phyloP scores from a whole-genome alignment of 2,329 filamentous ascomycete species.

The Shiraia sp. region DNA sequence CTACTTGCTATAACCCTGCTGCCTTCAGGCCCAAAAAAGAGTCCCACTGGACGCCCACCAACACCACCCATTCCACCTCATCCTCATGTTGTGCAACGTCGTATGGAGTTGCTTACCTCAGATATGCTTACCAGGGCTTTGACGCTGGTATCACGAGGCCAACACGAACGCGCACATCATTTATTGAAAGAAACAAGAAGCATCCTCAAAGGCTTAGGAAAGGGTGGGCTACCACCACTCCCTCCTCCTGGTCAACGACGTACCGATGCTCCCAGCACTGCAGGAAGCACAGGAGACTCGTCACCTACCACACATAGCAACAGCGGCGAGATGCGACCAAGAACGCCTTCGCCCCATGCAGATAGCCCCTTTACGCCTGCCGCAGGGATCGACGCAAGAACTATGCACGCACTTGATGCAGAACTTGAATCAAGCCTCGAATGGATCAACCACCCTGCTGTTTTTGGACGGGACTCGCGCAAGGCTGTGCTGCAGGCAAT shows the following conservation, averaged over 20 bases:
- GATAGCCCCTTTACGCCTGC: conserved; percentile 59
- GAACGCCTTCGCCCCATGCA: conserved; percentile 44
- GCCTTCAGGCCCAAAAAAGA: conserved; percentile 68
- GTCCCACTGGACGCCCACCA: conserved; percentile 55
- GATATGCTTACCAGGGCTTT: conserved; percentile 95
- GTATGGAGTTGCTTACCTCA: conserved; percentile 96
- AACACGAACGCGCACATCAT: conserved; percentile 92
- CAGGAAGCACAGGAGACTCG: conserved; percentile 43
- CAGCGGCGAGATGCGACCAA: conserved; percentile 37
- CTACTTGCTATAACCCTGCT: conserved; percentile 95
- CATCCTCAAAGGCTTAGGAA: conserved; percentile 93
- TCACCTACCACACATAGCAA: conserved; percentile 46
- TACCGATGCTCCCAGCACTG: conserved; percentile 46
- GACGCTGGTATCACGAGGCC: conserved; percentile 85
- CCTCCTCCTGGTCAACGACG: conserved; percentile 61
- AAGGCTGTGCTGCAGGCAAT: conserved; percentile 97
- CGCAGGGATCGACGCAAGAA: conserved; percentile 79
- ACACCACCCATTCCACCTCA: conserved; percentile 86
- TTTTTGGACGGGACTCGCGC: conserved; percentile 89
- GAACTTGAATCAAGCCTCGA: conserved; percentile 90
- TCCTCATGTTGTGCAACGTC: conserved; percentile 89
- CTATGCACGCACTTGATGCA: conserved; percentile 83
- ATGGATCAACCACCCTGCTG: conserved; percentile 96
- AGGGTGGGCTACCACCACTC: conserved; percentile 89
- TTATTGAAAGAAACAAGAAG: conserved; percentile 90